Percentiles rank a stretch among this genome's conserved stretches.
Conservation (phyloP, 2,329 filamentous ascomycete genomes). For the Curvularia sp. region DNA sequence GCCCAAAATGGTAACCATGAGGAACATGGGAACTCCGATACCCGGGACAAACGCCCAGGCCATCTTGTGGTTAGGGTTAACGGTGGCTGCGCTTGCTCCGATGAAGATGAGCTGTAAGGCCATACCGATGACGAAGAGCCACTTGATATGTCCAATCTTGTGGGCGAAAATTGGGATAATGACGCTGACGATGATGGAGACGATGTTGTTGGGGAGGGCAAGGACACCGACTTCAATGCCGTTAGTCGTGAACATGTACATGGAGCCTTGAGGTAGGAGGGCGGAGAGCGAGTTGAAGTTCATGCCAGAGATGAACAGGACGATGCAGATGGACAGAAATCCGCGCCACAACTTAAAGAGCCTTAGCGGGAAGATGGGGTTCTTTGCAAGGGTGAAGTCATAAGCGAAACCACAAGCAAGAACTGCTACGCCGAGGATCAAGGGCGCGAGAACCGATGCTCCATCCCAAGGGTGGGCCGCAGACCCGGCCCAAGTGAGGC, state of each 20-base stretch:
- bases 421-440: slow-evolving; percentile 1
- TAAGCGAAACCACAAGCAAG: neutral
- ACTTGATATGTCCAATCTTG: slow-evolving; percentile 1
- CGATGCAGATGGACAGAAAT: neutral
- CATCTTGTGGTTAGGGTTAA: neutral
- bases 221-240: slow-evolving; percentile 1
- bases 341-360: neutral
- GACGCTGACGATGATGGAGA: neutral
- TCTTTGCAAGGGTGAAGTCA: slow-evolving; percentile 2
- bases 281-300: slow-evolving; percentile 1
- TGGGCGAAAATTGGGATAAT: neutral
- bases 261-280: neutral
- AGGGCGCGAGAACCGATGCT: neutral
- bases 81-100: slow-evolving; percentile 1
- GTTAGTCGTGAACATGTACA: neutral
- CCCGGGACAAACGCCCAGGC: neutral
- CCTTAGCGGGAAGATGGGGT: neutral
- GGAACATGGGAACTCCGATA: neutral
- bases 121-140: neutral
- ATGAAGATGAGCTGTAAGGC: neutral
- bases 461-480: neutral
- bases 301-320: slow-evolving; percentile 1
- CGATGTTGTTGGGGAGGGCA: neutral
- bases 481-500: neutral
- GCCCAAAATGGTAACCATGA: slow-evolving; percentile 2